Base-by-base conservation (phyloP, 2,329 filamentous ascomycete genomes). In the Talaromyces verruculosus region DNA sequence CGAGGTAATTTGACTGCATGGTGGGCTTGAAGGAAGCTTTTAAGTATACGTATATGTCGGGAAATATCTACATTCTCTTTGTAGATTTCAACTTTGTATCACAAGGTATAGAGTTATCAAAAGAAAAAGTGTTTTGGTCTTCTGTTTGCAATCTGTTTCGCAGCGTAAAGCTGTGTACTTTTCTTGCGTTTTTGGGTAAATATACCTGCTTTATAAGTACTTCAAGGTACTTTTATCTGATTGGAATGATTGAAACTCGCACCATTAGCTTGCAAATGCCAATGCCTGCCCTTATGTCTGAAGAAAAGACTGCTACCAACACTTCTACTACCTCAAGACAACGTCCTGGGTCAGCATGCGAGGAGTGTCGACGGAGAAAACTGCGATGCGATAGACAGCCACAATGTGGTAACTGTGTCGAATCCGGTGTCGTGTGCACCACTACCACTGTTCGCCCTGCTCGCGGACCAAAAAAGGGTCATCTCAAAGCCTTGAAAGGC, bases 331-430 rank as follows among this genome's bases (percentile, higher is more conserved):
- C 59, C 19, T 72, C 71, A 17, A 71, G 72, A 17, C 72, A 74
- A 64, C 71, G 71, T 1, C 72, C 72, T 5, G 72, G 72, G 17
- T 67, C 65, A 58, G 95, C 95, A 39, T 99, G 95, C 78, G 91
- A 96, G 75, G 89, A 98, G 69, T 99, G 95, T 77, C 86, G 94
- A 72, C 95, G 93, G 80, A 87, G 94, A 75, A 98, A 98, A 80
- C 83, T 97, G 70, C 90, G 91, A 78, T 97, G 93, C 78, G 93
- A 97, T 77, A 92, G 93, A 49, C 82, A 86, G 63, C 89, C 91
- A 69, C 93, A 93, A 30, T 97, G 93, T 76, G 92, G 90, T 72
- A 97, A 92, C 30, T 97, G 93, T 77, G 88, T 91, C 37, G 73
- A 75, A 57, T 69, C 72, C 2, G 74, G 73, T 0, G 69, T 71